Base-by-base conservation (phyloP, 2,329 filamentous ascomycete genomes). In the Colletotrichum sp. region DNA sequence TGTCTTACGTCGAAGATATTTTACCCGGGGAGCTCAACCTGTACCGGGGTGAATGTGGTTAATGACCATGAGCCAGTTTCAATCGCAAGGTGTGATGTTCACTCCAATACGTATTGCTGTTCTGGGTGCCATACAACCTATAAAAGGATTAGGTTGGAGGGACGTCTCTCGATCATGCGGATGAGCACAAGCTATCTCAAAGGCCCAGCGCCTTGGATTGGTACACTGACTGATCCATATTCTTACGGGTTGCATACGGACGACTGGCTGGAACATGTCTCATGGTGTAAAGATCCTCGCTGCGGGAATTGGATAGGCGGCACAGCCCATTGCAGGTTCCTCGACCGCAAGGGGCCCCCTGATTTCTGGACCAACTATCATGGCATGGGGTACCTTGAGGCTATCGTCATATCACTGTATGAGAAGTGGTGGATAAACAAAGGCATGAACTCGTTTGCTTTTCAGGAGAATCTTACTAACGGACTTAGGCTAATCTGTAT, bases 1-100 rank as follows among this genome's bases (percentile, higher is more conserved):
- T 13, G 44, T 52, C n/a, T 52, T 52, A 12, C 1, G 6, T 52
- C 44, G 4, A 52, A 52, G 44, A 21, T 21, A 21, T n/a, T 21
- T 3, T 12, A 21, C 44, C 44, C 44, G n/a, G 44, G n/a, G 3
- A 21, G n/a, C 44, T 21, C n/a, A 52, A 21, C 44, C 2, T 13
- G n/a, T n/a, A 52, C 1, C 10, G n/a, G 0, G 44, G 10, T 0
- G 10, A 13, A 52, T 3, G n/a, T 18, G n/a, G n/a, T 6, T 13
- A 52, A 52, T 21, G n/a, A 7, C n/a, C n/a, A 21, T 21, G 44
- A 52, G 44, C 44, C 44, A 52, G 3, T 12, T 21, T 3, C n/a
- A 21, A 0, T 21, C n/a, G 2, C n/a, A 52, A 21, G 10, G 6
- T 52, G 44, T 52, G 3, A 52, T 52, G 44, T 21, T 52, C 44